Conservation (phyloP, 345 rosid species). For the Durio zibethinus region DNA sequence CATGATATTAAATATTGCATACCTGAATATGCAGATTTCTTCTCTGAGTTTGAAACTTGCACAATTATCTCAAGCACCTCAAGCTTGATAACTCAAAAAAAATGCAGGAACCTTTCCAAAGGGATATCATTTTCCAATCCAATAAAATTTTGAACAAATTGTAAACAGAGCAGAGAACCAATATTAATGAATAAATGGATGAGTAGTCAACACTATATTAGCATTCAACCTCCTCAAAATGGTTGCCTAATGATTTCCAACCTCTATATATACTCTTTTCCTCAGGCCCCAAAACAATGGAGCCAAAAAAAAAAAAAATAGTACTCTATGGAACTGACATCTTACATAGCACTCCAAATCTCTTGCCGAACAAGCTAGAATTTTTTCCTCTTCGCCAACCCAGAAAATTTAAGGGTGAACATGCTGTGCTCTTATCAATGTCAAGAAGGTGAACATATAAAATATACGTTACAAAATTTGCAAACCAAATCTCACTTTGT, state of each 20-base stretch:
- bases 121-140: constrained; percentile 26
- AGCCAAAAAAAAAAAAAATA: constrained; percentile 24
- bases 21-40: constrained; percentile 14
- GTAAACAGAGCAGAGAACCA: constrained; percentile 11
- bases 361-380: constrained; percentile 14
- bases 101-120: constrained; percentile 12
- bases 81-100: constrained; percentile 15
- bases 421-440: constrained; percentile 21
- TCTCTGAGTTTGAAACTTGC: background rate
- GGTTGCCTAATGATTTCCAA: constrained; percentile 30
- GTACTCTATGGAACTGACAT: constrained; percentile 11
- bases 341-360: constrained; percentile 13
- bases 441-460: constrained; percentile 16
- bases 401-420: constrained; percentile 20
- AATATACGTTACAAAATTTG: constrained; percentile 31
- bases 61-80: constrained; percentile 11
- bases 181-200: constrained; percentile 10
- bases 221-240: constrained; percentile 36
- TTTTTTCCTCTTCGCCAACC: constrained; percentile 22
- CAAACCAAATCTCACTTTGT: constrained; percentile 40
- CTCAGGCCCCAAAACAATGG: constrained; percentile 24
- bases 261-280: constrained; percentile 20
- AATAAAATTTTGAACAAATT: constrained; percentile 2
- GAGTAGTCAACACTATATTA: constrained; percentile 21
- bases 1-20: background rate